Base-by-base conservation (phyloP, 179 eudicot species). In the Beta corolliflora region DNA sequence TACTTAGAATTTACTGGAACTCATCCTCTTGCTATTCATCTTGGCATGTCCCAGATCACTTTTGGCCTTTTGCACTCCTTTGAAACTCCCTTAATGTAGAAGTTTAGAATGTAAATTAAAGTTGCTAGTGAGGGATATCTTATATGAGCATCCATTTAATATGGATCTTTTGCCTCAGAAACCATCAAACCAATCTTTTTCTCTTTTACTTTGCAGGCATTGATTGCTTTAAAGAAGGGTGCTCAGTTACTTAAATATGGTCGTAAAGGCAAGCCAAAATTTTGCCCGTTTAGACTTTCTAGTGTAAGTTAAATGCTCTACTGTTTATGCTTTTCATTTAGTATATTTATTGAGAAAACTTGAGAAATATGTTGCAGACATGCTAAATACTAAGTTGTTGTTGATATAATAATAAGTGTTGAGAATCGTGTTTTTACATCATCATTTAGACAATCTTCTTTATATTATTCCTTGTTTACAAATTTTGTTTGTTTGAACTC, bases 231-330 rank as follows among this genome's bases (percentile, higher is more conserved):
- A 83, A 95, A 95, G 93, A 95, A 95, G 85, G 99, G 99, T 81
- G 83, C 98, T 77, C 99, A 95, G 77, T 85, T 95, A 80, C 96
- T 95, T 66, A 95, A 95, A 87, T 95, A 94, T 91, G 99, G 99
- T 83, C 98, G 98, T 56, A 95, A 95, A 83, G 99, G 99, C 73
- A 94, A 92, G 85, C 99, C 99, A 56, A 95, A 95, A 78, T 90
- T 90, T 90, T 95, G 89, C 80, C 98, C 95, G 23, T 92, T 95
- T 83, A 92, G 94, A 91, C 93, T 95, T 82, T 94, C 99, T 84
- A 87, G 83, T 84, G 99, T 95, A 87, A 95, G 97, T 85, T 85
- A 18, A 23, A 55, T 79, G 60, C 61, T 74, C 19, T 25, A 19
- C 31, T 65, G 65, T 15, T 58, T 78, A 4, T 36, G 48, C 68